Conservation (phyloP, 352 stramenopile species). For the Phytophthora megakarya region DNA sequence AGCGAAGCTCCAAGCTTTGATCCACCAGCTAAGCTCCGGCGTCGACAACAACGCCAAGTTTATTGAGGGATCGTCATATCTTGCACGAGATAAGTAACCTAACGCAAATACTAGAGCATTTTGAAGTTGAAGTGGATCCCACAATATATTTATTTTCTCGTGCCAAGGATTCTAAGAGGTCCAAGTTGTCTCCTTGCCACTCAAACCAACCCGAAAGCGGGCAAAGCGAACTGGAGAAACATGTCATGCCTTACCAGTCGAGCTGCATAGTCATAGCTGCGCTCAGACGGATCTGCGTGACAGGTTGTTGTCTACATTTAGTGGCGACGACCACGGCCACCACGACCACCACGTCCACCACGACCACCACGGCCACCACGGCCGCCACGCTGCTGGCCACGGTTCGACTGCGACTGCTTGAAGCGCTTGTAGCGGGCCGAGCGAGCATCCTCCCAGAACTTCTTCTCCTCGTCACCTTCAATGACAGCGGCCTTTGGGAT, state of each 20-base stretch:
- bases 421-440: constrained; percentile 76
- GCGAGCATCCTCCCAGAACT: constrained; percentile 84
- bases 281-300: background rate
- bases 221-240: constrained; percentile 13
- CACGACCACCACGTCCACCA: constrained; percentile 47
- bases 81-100: constrained; percentile 59
- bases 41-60: constrained; percentile 51
- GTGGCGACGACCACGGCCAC: constrained; percentile 41
- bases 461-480: constrained; percentile 81
- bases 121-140: constrained; percentile 8
- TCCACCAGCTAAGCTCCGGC: constrained; percentile 82
- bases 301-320: constrained; percentile 37
- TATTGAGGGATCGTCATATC: constrained; percentile 52
- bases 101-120: constrained; percentile 11
- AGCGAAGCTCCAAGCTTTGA: constrained; percentile 80
- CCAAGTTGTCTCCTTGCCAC: constrained; percentile 17
- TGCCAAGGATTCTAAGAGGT: constrained; percentile 23
- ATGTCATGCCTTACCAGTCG: background rate
- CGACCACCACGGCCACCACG: constrained; percentile 43
- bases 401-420: constrained; percentile 80
- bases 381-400: constrained; percentile 52
- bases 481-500: constrained; percentile 60
- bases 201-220: constrained; percentile 1
- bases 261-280: constrained; percentile 15
- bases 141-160: constrained; percentile 46